These are phyloP conservation scores for Trichosporon asahii DNA, from an alignment of 1,284 basidiomycete species.

Conservation along the genomic window DNA sequence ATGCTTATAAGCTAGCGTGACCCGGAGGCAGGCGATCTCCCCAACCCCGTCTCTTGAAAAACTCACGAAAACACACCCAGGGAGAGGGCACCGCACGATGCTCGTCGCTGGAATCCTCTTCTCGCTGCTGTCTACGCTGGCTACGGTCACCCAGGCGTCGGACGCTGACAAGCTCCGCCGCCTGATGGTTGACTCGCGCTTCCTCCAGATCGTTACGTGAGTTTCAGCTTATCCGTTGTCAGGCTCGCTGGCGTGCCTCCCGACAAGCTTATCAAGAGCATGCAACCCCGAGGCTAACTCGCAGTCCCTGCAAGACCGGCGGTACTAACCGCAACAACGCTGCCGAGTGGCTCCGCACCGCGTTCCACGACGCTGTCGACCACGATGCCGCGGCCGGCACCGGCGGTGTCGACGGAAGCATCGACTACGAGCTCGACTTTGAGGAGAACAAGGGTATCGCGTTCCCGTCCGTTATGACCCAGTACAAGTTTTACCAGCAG, in stretches of 20 bases:
- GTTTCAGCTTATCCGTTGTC: background rate
- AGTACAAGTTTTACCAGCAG: slow-evolving; percentile 18
- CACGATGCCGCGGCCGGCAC: slow-evolving; percentile 22
- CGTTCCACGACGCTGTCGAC: slow-evolving; percentile 24
- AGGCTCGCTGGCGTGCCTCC: background rate
- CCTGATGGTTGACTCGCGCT: slow-evolving; percentile 16
- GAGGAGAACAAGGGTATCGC: slow-evolving; percentile 16
- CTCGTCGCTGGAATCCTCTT: slow-evolving; percentile 4
- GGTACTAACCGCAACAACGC: slow-evolving; percentile 19
- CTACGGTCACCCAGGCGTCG: background rate
- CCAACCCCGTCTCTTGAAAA: background rate
- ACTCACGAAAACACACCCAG: background rate
- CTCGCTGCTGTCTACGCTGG: background rate
- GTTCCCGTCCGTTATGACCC: slow-evolving; percentile 12
- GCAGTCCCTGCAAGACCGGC: slow-evolving; percentile 38
- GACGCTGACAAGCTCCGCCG: slow-evolving; percentile 17
- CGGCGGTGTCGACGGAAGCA: slow-evolving; percentile 24
- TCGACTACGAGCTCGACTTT: slow-evolving; percentile 20
- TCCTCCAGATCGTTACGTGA: slow-evolving; percentile 11
- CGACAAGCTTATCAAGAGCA: background rate
- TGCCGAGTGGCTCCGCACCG: slow-evolving; percentile 23
- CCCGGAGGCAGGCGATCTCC: background rate
- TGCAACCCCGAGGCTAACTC: background rate
- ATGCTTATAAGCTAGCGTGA: background rate
- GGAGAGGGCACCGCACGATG: background rate